A percentile compares a stretch with the other conserved stretches of the same genome.
Evolutionary conservation across 345 rosid species (phyloP).

Genomic region (Alliaria petiolata): DNA sequence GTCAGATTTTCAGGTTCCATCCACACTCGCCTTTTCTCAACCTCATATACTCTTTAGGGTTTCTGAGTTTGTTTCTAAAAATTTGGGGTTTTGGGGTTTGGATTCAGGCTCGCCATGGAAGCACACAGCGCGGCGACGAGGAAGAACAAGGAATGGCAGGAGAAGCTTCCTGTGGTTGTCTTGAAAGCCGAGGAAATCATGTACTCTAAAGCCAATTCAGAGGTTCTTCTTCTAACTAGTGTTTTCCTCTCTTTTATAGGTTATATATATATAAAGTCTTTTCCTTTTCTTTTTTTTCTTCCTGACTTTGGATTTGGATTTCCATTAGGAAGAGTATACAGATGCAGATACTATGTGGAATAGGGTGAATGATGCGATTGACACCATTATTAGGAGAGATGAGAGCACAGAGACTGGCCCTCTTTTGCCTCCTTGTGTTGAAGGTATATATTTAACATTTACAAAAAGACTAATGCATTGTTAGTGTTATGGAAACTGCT

Average conservation of each 20-base stretch:
- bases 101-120: constrained; percentile 59
- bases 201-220: constrained; percentile 96
- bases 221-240: no score
- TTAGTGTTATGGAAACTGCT: not conserved
- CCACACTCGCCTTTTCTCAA: constrained; percentile 17
- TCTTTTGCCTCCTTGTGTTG: constrained; percentile 96
- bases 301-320: constrained; percentile 10
- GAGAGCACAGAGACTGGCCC: constrained; percentile 77
- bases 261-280: no score
- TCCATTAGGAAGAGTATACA: constrained; percentile 66
- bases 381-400: constrained; percentile 88
- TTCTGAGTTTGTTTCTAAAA: constrained; percentile 4
- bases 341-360: constrained; percentile 80
- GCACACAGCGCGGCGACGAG: constrained; percentile 59
- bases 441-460: constrained; percentile 55
- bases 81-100: constrained; percentile 26
- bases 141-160: constrained; percentile 91
- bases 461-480: not conserved
- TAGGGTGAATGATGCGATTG: constrained; percentile 84
- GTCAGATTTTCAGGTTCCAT: constrained; percentile 84
- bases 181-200: constrained; percentile 88
- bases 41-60: not conserved
- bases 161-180: constrained; percentile 82
- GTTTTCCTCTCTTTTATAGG: constrained; percentile 13
- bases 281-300: not conserved